Evolutionary conservation across 2,329 filamentous ascomycete species (phyloP).

Genomic region (Hypoxylon sp.): DNA sequence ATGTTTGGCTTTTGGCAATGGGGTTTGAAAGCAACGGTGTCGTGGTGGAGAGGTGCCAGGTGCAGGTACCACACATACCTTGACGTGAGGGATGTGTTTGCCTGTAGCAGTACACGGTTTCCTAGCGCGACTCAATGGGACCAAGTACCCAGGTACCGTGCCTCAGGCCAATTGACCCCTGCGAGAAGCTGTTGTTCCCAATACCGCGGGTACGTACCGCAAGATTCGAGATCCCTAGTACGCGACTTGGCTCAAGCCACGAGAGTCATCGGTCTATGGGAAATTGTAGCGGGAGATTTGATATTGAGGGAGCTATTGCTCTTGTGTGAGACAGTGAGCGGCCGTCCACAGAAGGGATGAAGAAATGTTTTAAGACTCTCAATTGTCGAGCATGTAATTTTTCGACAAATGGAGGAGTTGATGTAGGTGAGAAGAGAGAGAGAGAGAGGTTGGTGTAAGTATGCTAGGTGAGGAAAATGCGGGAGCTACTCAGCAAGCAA

Average conservation of each 20-base stretch:
- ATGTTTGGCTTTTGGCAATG: slow-evolving; percentile 47
- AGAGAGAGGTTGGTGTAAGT: slow-evolving; percentile 14
- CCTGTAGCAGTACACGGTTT: slow-evolving; percentile 44
- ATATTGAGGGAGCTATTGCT: slow-evolving; percentile 37
- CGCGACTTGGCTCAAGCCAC: slow-evolving; percentile 29
- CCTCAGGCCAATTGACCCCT: slow-evolving; percentile 19
- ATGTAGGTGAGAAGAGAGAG: slow-evolving; percentile 2
- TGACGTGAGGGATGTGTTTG: slow-evolving; percentile 45
- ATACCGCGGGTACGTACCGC: slow-evolving; percentile 14
- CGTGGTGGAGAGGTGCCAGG: slow-evolving; percentile 24
- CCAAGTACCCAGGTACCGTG: slow-evolving; percentile 8
- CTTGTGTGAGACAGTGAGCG: slow-evolving; percentile 32
- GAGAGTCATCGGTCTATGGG: slow-evolving; percentile 6
- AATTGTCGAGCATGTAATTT: slow-evolving; percentile 1
- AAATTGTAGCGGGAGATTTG: slow-evolving; percentile 17
- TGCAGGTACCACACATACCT: slow-evolving; percentile 44
- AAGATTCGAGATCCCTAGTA: slow-evolving; percentile 14
- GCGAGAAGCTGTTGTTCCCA: slow-evolving; percentile 16
- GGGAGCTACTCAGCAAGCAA: slow-evolving; percentile 27
- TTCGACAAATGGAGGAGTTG: slow-evolving; percentile 19
- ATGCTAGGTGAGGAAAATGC: slow-evolving; percentile 19
- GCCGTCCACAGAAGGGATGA: slow-evolving; percentile 15
- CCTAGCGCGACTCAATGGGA: slow-evolving; percentile 44
- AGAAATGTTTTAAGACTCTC: slow-evolving; percentile 4
- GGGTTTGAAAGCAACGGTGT: slow-evolving; percentile 33